These are phyloP conservation scores for Mesotaenium endlicherianum DNA, from an alignment of 139 green algal genomes.

Conservation along the genomic window DNA sequence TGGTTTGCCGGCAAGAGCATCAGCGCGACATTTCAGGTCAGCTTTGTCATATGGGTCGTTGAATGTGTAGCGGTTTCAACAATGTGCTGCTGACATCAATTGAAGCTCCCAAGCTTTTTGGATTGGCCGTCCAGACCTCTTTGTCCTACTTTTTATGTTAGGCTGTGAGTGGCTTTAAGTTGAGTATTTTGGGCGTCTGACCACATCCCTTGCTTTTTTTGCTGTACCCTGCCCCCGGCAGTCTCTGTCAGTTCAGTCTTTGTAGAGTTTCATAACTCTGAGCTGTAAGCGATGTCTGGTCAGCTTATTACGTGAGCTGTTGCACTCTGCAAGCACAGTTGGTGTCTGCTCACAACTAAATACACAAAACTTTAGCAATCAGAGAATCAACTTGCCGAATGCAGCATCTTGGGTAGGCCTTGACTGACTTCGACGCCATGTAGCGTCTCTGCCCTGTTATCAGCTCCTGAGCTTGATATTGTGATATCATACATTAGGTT, in stretches of 20 bases:
- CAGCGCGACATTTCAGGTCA: slow-evolving; percentile 81
- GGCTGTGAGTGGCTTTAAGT: not conserved
- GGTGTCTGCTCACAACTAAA: not conserved
- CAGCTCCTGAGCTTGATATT: not conserved
- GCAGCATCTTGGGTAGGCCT: not conserved
- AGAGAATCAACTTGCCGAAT: not conserved
- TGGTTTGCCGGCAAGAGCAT: slow-evolving; percentile 85
- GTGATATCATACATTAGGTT: not conserved
- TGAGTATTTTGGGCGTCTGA: not conserved
- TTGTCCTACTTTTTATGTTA: not conserved
- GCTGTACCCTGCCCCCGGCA: not conserved
- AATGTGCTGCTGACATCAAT: not conserved
- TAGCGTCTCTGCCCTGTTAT: not conserved
- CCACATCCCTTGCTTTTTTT: not conserved
- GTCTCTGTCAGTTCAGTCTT: not conserved
- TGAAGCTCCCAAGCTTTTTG: not conserved
- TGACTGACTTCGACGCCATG: not conserved
- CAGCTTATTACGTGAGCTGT: not conserved
- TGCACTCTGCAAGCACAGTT: not conserved
- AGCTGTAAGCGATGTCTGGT: not conserved
- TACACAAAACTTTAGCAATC: not conserved
- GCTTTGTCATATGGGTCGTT: slow-evolving; percentile 9
- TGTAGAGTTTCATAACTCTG: not conserved
- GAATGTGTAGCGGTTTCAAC: not conserved
- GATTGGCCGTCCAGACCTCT: not conserved